Conservation (phyloP, 2,329 filamentous ascomycete genomes). For the Alternaria atra region DNA sequence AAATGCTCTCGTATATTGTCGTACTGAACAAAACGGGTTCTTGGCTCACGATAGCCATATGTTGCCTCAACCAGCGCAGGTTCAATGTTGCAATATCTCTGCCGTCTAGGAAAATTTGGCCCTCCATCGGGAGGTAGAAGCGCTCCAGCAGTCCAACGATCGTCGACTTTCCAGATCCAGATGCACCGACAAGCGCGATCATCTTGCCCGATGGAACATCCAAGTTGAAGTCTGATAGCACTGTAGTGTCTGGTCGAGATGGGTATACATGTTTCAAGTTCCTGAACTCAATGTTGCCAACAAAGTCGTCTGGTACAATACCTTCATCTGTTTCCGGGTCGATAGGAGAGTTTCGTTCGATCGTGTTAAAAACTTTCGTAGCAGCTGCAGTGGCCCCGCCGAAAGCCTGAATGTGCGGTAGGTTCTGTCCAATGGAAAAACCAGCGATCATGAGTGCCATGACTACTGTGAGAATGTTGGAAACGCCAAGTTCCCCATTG, state of each 20-base stretch:
- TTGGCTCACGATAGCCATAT: conserved; percentile 91
- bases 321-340: conserved; percentile 78
- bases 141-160: conserved; percentile 92
- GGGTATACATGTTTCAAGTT: conserved; percentile 94
- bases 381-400: conserved; percentile 83
- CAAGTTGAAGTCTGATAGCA: conserved; percentile 85
- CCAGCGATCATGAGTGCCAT: conserved; percentile 93
- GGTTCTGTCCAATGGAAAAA: conserved; percentile 78
- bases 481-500: conserved; percentile 66
- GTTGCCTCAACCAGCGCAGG: conserved; percentile 87
- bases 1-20: conserved; percentile 89
- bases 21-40: conserved; percentile 91
- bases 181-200: conserved; percentile 91
- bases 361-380: conserved; percentile 91
- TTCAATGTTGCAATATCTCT: conserved; percentile 83
- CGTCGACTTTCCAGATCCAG: conserved; percentile 93
- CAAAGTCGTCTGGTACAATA: conserved; percentile 74
- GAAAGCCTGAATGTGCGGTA: conserved; percentile 85
- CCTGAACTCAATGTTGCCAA: conserved; percentile 81
- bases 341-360: conserved; percentile 85
- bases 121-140: conserved; percentile 90
- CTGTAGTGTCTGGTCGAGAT: conserved; percentile 85
- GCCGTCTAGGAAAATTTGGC: conserved; percentile 81
- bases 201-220: conserved; percentile 87
- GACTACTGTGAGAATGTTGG: conserved; percentile 81